Evolutionary conservation across 306 rosid species (phyloP), one percentile per base, ranked within the genome.

Genomic region (Sindora glabra): DNA sequence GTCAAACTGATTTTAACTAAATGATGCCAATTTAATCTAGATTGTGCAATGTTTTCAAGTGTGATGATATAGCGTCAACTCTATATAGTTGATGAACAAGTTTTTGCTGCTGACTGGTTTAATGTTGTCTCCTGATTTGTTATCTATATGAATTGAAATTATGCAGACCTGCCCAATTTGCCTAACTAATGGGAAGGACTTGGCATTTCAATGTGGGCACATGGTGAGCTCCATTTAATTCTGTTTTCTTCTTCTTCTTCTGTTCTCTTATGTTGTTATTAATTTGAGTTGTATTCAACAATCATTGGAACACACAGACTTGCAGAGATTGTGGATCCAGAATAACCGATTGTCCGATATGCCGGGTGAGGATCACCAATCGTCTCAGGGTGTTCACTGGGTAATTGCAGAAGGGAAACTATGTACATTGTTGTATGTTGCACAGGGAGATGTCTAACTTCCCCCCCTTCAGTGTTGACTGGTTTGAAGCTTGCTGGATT

Each of bases 121-220:
- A 13, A 39, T 11, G 42, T 56, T 45, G 18, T 27, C 26, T 49
- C 29, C 32, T 56, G 51, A 26, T 48, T 27, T 68, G 34, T 7
- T 56, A 12, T 41, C 37, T 46, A 14, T 11, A 22, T 64, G 44
- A 59, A 41, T 64, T 66, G 60, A 10, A 22, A 49, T 51, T 45
- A 24, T 60, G 72, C 53, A 90, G 95, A 83, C 7, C 6, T 90
- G 98, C 56, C 88, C 98, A 47, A 69, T 91, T 75, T 91, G 98
- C 67, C 64, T 91, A 54, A 83, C 95, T 40, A 80, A 86, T 57
- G 70, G 48, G 32, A 91, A 36, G 67, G 95, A 91, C 56, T 56
- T 80, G 72, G 98, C 98, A 4, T 91, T 91, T 59, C 80, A 77
- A 26, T 91, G 96, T 64, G 95, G 96, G 10, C 98, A 91, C 83